phyloP scores from a whole-genome alignment of 2,329 filamentous ascomycete species.

The Epichloe gansuensis region DNA sequence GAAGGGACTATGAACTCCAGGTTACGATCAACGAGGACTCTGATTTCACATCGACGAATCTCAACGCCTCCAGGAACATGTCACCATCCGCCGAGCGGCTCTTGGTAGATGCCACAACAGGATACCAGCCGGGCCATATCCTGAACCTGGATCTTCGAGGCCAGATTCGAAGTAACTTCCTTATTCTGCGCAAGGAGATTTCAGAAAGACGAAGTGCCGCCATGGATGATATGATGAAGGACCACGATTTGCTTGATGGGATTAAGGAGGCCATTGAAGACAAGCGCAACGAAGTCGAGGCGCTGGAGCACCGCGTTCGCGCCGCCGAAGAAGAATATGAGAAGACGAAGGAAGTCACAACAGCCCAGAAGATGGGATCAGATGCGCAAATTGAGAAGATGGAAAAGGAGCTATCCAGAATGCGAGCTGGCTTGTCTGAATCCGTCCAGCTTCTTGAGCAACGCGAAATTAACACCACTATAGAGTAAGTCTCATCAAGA shows the following conservation, averaged over 20 bases:
- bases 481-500: conserved; percentile 53
- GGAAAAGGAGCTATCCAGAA: conserved; percentile 94
- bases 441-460: conserved; percentile 88
- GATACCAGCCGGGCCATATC: conserved; percentile 82
- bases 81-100: conserved; percentile 54
- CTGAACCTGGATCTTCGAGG: conserved; percentile 82
- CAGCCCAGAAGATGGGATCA: conserved; percentile 73
- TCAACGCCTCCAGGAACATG: conserved; percentile 29
- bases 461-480: conserved; percentile 89
- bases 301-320: conserved; percentile 74
- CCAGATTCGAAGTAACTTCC: conserved; percentile 65
- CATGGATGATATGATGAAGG: conserved; percentile 86
- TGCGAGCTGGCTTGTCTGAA: conserved; percentile 73
- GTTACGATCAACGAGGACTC: conserved; percentile 69
- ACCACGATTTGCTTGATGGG: conserved; percentile 83
- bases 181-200: conserved; percentile 74
- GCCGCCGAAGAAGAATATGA: conserved; percentile 91
- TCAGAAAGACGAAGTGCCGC: conserved; percentile 74
- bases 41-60: conserved; percentile 59
- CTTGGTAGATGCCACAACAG: conserved; percentile 67
- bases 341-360: conserved; percentile 76
- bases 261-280: conserved; percentile 97
- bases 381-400: conserved; percentile 97
- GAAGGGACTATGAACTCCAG: conserved; percentile 70
- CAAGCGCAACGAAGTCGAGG: conserved; percentile 84